Base-by-base conservation (phyloP, 2,329 filamentous ascomycete genomes). In the Huntiella abstrusa region DNA sequence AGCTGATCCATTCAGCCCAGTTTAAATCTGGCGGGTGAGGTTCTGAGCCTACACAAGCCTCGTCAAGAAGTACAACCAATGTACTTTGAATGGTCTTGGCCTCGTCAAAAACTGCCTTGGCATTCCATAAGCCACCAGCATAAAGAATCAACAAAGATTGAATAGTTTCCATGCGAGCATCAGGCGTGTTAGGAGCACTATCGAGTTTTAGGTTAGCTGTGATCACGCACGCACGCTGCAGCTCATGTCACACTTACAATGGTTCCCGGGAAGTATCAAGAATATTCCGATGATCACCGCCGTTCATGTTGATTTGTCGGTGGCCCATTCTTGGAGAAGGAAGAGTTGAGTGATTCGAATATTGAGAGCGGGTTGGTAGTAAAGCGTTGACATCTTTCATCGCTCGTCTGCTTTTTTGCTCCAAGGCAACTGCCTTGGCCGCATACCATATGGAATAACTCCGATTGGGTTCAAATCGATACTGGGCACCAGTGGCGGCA, bases 401-500 rank as follows among this genome's bases (percentile, higher is more conserved):
- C 50, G 72, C 67, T 41, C 73, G 61, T 35, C 72, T 64, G 32
- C 71, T 64, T 22, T 76, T 73, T 56, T 77, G 73, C 54, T 76
- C 73, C 47, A 69, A 59, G 0, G 71, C 68, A 12, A 77, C 67
- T 3, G 71, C 64, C 55, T 71, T 75, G 5, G 71, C 69, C 0
- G 72, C 72, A 55, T 75, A 76, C 72, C 73, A 77, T 4, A 77
- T 57, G 2, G 69, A 70, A 54, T 76, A 71, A 2, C 70, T 70
- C 37, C 72, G 63, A 41, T 73, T 69, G 47, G 64, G 70, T 53
- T 77, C 73, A 45, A 77, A 77, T 1, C 73, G 69, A 53, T 80
- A 80, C 53, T 78, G 75, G 0, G 77, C 77, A 10, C 77, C 77
- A 2, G 83, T 71, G 0, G 80, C 76, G 16, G 79, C 64, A 12